Percentiles rank a stretch among this genome's conserved stretches.
Conservation (phyloP, 345 rosid species). For the Eucalyptus melliodora region DNA sequence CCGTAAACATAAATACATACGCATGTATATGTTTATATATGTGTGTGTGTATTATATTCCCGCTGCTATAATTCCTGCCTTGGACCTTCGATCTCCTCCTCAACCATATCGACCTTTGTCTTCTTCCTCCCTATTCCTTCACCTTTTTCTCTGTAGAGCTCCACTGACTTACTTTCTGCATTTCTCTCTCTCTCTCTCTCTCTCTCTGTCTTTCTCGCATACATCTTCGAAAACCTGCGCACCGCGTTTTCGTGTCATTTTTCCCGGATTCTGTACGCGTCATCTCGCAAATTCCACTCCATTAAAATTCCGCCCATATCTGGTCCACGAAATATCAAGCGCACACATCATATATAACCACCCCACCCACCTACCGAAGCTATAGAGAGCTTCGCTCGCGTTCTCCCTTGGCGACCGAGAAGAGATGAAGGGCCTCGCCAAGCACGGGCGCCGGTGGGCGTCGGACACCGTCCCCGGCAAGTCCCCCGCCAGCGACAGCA, state of each 20-base stretch:
- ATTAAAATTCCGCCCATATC: not conserved
- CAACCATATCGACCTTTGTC: not conserved
- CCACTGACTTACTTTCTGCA: not conserved
- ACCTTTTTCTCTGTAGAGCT: not conserved
- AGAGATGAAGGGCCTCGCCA: conserved; percentile 34
- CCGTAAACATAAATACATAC: not conserved
- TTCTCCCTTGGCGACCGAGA: not conserved
- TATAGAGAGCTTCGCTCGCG: not conserved
- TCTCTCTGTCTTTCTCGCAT: not conserved
- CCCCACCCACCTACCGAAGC: not conserved
- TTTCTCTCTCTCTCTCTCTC: too few species aligned
- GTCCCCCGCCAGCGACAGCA: conserved; percentile 17
- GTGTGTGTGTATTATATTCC: not conserved
- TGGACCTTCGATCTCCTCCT: not conserved
- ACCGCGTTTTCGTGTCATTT: not conserved
- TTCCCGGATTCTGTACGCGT: not conserved
- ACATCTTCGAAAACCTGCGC: not conserved
- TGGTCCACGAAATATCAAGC: not conserved
- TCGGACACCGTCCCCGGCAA: conserved; percentile 54
- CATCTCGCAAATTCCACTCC: not conserved
- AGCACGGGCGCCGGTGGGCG: conserved; percentile 83
- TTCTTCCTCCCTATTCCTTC: not conserved
- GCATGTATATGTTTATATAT: not conserved
- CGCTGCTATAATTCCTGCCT: not conserved
- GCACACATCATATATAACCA: not conserved